phyloP scores from a whole-genome alignment of 2,329 filamentous ascomycete species.

The Diplocarpon mali region DNA sequence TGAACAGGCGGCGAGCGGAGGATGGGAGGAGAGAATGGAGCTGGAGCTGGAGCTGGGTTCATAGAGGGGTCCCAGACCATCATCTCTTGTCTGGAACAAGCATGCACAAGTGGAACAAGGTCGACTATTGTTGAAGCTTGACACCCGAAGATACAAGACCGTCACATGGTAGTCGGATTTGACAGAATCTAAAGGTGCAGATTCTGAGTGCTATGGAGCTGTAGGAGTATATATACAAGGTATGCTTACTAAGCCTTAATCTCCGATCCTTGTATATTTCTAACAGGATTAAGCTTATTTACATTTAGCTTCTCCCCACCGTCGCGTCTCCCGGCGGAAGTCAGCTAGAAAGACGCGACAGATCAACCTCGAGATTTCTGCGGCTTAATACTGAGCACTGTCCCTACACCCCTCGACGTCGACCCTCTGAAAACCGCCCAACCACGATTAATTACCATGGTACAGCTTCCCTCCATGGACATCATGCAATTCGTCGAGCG shows the following conservation, averaged over 20 bases:
- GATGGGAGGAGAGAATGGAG: background rate
- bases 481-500: constrained; percentile 37
- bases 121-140: background rate
- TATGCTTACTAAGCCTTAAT: too few species aligned
- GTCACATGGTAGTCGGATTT: background rate
- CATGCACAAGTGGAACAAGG: too few species aligned
- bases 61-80: background rate
- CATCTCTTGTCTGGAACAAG: background rate
- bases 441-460: constrained; percentile 4
- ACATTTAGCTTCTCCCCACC: background rate
- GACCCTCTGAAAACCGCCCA: background rate
- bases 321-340: constrained; percentile 2
- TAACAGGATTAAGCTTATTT: background rate
- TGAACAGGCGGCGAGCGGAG: too few species aligned
- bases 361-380: background rate
- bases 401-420: background rate
- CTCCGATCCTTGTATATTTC: too few species aligned
- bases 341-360: constrained; percentile 1
- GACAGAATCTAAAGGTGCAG: too few species aligned
- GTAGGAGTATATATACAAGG: too few species aligned
- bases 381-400: background rate
- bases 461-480: constrained; percentile 10
- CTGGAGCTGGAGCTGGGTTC: background rate
- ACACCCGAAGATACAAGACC: background rate
- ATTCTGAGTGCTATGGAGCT: too few species aligned